Evolutionary conservation across 1,139 yeast species (phyloP).

Genomic region (Zygosaccharomyces sapae): DNA sequence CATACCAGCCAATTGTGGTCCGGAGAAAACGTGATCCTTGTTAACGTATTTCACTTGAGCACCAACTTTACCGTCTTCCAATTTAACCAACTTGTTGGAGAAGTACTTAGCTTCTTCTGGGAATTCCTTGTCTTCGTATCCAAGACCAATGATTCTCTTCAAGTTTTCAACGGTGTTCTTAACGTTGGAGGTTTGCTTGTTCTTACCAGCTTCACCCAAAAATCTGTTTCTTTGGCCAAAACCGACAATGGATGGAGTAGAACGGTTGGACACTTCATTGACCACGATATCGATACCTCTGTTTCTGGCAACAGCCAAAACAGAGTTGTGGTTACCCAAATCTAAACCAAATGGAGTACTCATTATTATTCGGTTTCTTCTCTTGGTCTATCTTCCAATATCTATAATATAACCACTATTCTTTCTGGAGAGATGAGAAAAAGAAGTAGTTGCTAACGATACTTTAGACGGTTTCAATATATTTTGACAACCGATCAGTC

Average conservation of each 20-base stretch:
- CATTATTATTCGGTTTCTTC: slow-evolving; percentile 39
- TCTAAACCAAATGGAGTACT: slow-evolving; percentile 97
- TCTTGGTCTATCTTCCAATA: slow-evolving; percentile 2
- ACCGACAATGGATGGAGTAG: slow-evolving; percentile 93
- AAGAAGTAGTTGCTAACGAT: neutral
- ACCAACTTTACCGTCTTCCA: slow-evolving; percentile 69
- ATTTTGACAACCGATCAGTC: neutral
- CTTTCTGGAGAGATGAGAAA: neutral
- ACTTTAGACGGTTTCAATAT: neutral
- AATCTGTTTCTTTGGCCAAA: slow-evolving; percentile 86
- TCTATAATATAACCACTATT: slow-evolving; percentile 1
- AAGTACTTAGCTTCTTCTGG: slow-evolving; percentile 69
- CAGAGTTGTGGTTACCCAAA: slow-evolving; percentile 92
- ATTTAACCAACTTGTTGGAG: slow-evolving; percentile 64
- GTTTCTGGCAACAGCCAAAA: slow-evolving; percentile 96
- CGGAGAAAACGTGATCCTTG: slow-evolving; percentile 71
- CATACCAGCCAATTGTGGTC: slow-evolving; percentile 92
- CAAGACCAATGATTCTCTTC: slow-evolving; percentile 85
- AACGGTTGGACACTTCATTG: slow-evolving; percentile 96
- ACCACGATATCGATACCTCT: slow-evolving; percentile 98
- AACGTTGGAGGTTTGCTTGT: slow-evolving; percentile 92
- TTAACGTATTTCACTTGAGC: slow-evolving; percentile 84
- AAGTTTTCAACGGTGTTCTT: slow-evolving; percentile 94
- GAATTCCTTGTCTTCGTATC: slow-evolving; percentile 72
- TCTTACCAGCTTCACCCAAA: slow-evolving; percentile 93